Percentiles rank a stretch among this genome's conserved stretches.
Conservation (phyloP, 1,139 yeast genomes). For the Pichia sp. region DNA sequence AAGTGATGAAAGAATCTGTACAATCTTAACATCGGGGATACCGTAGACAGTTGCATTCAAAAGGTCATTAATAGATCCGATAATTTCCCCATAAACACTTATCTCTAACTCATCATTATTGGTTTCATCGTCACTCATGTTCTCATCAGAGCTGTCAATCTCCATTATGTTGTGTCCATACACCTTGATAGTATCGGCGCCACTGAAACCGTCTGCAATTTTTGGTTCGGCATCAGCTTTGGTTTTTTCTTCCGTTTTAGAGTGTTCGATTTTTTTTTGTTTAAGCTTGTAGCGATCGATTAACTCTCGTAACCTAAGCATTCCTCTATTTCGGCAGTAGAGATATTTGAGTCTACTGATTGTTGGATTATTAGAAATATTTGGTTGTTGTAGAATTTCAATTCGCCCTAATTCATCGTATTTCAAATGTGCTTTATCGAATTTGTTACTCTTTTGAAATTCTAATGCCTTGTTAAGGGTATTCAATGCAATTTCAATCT, state of each 20-base stretch:
- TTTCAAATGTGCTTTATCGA: constrained; percentile 46
- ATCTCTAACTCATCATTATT: constrained; percentile 12
- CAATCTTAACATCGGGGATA: constrained; percentile 57
- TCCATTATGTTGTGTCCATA: not conserved
- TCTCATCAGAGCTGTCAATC: constrained; percentile 10
- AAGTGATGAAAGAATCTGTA: constrained; percentile 46
- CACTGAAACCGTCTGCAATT: not conserved
- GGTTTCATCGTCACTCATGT: constrained; percentile 29
- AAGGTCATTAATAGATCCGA: constrained; percentile 50
- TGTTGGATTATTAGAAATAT: constrained; percentile 56
- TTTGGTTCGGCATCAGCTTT: not conserved
- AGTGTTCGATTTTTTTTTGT: not conserved
- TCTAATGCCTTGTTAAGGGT: constrained; percentile 67
- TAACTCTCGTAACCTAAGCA: constrained; percentile 57
- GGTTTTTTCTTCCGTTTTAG: not conserved
- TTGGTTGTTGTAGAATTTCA: constrained; percentile 48
- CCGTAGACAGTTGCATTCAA: constrained; percentile 54
- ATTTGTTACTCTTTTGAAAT: constrained; percentile 50
- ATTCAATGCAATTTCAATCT: constrained; percentile 83
- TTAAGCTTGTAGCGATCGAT: constrained; percentile 23
- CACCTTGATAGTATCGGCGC: too few relatives aligned
- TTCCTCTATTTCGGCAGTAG: constrained; percentile 77
- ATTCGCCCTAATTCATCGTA: constrained; percentile 65
- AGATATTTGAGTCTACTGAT: constrained; percentile 70
- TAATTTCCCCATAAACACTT: constrained; percentile 32